Percentiles rank a stretch among this genome's conserved stretches.
These are phyloP conservation scores for Theobroma grandiflorum DNA, from an alignment of 441 rosid species.

Conservation along the genomic window DNA sequence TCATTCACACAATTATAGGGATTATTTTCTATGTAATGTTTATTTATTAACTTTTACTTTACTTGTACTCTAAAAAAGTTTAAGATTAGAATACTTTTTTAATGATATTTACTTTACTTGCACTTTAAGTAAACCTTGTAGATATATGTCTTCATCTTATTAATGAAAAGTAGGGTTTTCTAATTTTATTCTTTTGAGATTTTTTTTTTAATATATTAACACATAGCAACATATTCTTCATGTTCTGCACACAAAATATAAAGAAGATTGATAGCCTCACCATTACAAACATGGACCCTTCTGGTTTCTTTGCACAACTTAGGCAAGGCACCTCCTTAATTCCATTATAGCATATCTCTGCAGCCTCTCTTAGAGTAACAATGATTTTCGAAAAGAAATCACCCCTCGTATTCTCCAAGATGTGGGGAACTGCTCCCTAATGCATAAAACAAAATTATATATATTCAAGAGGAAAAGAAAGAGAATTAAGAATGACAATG, in stretches of 20 bases:
- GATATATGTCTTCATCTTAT: too few species aligned
- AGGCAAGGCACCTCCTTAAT: constrained; percentile 66
- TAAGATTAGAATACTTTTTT: too few species aligned
- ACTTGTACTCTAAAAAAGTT: too few species aligned
- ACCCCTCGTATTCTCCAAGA: constrained; percentile 62
- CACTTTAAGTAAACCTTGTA: too few species aligned
- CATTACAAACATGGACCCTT: constrained; percentile 68
- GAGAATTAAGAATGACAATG: background rate
- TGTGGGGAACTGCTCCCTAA: constrained; percentile 77
- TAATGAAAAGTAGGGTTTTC: too few species aligned
- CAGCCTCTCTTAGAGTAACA: constrained; percentile 49
- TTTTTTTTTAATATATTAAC: too few species aligned
- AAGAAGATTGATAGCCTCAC: constrained; percentile 33
- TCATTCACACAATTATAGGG: too few species aligned
- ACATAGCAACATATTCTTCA: background rate
- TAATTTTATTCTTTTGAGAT: too few species aligned
- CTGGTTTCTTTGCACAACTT: constrained; percentile 63
- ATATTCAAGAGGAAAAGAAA: background rate
- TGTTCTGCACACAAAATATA: background rate
- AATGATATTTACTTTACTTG: too few species aligned
- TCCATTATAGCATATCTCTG: constrained; percentile 55
- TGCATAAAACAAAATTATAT: constrained; percentile 14
- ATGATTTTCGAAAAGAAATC: constrained; percentile 60
- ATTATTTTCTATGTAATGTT: too few species aligned
- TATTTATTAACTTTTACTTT: too few species aligned